Base-by-base conservation (phyloP, 495 filamentous ascomycete species). In the Aspergillus sclerotiicarbonarius region DNA sequence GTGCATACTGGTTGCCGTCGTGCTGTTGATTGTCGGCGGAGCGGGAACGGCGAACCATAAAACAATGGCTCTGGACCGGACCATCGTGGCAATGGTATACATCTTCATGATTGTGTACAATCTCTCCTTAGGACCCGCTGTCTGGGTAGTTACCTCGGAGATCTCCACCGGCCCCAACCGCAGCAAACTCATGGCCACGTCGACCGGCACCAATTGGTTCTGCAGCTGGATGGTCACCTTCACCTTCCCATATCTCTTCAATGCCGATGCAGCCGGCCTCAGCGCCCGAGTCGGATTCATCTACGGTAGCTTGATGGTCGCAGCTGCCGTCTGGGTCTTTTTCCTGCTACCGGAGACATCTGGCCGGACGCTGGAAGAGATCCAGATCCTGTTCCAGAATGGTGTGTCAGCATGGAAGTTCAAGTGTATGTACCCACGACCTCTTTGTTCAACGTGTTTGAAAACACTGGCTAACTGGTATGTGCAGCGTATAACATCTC, bases 101-200 rank as follows among this genome's bases (percentile, higher is more conserved):
- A 50, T 50, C 25, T 50, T 50, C 47, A 50, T 50, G 47, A 31
- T 50, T 16, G 47, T 32, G 12, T 50, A 31, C 25, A 50, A 50
- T n/a, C 47, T 50, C 2, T 21, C 47, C 16, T 13, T 50, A 10
- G 47, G 47, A 2, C 47, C 47, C 2, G 47, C 47, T 0, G 47
- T 50, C 13, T 50, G 47, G 25, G 47, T 50, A 25, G 47, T 50
- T 13, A 50, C 47, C 4, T 50, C 47, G 12, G 25, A 32, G 16
- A 50, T 50, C 47, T 50, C 47, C 13, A 50, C 25, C 3, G 25
- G 47, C 29, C 47, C 47, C 9, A 50, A 50, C 13, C 47, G 47
- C 29, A 50, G 47, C 47, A 50, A 50, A 32, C 29, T 50, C 4
- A 50, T 50, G 47, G 47, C 47, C 2, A 50, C 25, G 0, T 50